Base-by-base conservation (phyloP, 2,329 filamentous ascomycete genomes). In the Paecilomyces niveus region DNA sequence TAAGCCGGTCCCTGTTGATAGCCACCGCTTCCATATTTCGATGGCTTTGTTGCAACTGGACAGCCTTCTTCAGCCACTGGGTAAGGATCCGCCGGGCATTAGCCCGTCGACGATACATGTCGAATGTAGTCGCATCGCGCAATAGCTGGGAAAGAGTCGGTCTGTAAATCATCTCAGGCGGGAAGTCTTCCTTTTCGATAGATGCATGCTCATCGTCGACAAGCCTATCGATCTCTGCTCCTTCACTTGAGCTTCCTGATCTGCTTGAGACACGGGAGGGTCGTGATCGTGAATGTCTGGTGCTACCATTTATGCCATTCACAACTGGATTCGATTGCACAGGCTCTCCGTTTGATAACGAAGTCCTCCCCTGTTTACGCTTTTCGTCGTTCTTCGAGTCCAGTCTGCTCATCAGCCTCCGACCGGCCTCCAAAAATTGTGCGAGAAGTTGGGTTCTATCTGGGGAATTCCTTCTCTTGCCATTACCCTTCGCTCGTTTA, bases 61-160 rank as follows among this genome's bases (percentile, higher is more conserved):
- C 66, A 57, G 78, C 75, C 54, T 72, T 71, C 58, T 78, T 74
- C 54, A 77, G 74, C 82, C 82, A 84, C 59, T 70, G 73, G 29
- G 74, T 73, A 32, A 83, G 63, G 39, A 75, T 67, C n/a, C 69
- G 68, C 31, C 74, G 71, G 35, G 72, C 70, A 11, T 72, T 70
- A 8, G 70, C 72, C 31, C 74, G 69, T 61, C 73, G 72, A 26
- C 73, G 69, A 57, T 77, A 76, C 67, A 74, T 71, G 57, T 76
- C 74, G 60, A 80, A 80, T 8, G 73, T 79, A 35, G 78, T 79
- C 13, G 80, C 80, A 68, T 83, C 80, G 31, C 77, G 75, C 54
- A 80, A 67, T 63, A 83, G 68, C 60, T 81, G 78, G 7, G 79
- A 80, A 53, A 81, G 73, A 13, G 80, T 80, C 8, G 78, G 81